Evolutionary conservation across 2,329 filamentous ascomycete species (phyloP).

Genomic region (Fusarium beomiforme): DNA sequence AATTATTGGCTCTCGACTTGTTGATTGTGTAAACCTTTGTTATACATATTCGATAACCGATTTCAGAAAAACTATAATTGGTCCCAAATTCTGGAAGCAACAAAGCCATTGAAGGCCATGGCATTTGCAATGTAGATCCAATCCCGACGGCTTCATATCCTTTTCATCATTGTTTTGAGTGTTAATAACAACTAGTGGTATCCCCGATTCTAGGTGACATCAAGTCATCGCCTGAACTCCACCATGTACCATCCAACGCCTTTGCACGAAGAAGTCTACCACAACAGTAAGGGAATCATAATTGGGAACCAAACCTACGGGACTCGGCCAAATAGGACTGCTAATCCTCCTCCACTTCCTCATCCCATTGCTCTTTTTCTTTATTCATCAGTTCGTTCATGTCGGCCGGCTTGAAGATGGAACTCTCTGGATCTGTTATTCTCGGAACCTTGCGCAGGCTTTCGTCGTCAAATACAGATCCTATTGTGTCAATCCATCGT

Average conservation of each 20-base stretch:
- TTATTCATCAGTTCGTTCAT: conserved; percentile 80
- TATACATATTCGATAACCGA: conserved; percentile 22
- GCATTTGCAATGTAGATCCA: neutral
- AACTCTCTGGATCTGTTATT: conserved; percentile 68
- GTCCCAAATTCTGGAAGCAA: neutral
- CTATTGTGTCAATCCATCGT: conserved; percentile 91
- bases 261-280: conserved; percentile 11
- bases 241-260: conserved; percentile 26
- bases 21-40: conserved; percentile 8
- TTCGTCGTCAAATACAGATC: conserved; percentile 88
- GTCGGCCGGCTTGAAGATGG: conserved; percentile 76
- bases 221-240: conserved; percentile 14
- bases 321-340: conserved; percentile 21
- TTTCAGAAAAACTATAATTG: neutral
- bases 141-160: neutral
- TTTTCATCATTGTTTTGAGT: neutral
- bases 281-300: neutral
- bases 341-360: conserved; percentile 76
- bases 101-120: neutral
- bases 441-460: conserved; percentile 78
- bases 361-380: conserved; percentile 84
- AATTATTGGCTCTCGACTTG: conserved; percentile 11
- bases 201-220: conserved; percentile 15
- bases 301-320: neutral
- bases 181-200: conserved; percentile 12